Evolutionary conservation across 192 early-diverging fungal species (phyloP), one percentile per base, ranked within the genome.

Genomic region (Entomortierella chlamydospora): DNA sequence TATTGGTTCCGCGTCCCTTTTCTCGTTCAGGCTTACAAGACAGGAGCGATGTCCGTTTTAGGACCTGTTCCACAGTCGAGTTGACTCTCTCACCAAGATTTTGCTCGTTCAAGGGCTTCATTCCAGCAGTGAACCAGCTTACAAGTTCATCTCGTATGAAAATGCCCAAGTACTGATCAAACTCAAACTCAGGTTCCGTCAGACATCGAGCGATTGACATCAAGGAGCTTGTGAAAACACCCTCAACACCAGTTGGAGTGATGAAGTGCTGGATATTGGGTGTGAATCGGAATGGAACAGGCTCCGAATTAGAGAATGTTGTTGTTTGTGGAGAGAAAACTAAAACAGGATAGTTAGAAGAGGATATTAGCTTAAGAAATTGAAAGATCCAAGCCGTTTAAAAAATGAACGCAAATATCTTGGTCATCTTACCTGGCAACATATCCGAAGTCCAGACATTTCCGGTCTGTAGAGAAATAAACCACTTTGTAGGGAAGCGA

Each of bases 211-310:
- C 94, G 57, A 97, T 93, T 34, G 95, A 90, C 89, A 97, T 91
- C 17, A 99, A 64, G 10, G 89, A 89, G 52, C 88, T 90, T 22
- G 92, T 91, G 68, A 99, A 96, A 11, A 95, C 87, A 18, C 98
- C 97, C 60, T 99, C 98, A 9, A 99, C 87, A 7, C 97, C 97
- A 63, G 94, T 90, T 30, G 93, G 93, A 8, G 95, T 96, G 51
- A 99, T 92, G 84, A 99, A 99, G 34, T 93, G 83, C 86, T 98
- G 97, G 57, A 99, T 92, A 83, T 95, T 97, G 15, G 97, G 98
- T 11, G 98, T 99, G 81, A 99, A 89, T 11, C 98, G 90, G 93
- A 99, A 99, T 5, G 97, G 98, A 26, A 99, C 95, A 5, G 92
- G 80, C 80, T 99, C 98, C 33, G 85, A 87, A 80, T 87, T 92